Evolutionary conservation across 2,329 filamentous ascomycete genomes (phyloP), one percentile per base, ranked within the genome.

Genomic region (Penicillium psychrosexuale): DNA sequence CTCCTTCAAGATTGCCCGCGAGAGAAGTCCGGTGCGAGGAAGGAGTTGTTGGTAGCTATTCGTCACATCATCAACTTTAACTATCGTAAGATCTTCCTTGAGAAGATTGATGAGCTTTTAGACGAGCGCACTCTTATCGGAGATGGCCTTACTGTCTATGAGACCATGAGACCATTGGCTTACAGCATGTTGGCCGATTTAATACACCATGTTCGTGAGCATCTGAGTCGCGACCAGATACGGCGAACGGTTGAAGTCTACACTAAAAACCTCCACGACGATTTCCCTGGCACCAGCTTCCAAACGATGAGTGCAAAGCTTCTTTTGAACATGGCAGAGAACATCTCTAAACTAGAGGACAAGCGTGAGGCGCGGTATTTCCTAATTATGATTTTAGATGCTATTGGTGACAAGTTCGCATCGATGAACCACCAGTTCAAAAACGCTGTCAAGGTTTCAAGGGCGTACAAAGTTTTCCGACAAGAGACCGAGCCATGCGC

Each of bases 11-110:
- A 99, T 69, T 97, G 94, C 56, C 94, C 94, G 0, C 82, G 93
- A 47, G 94, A 97, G 75, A 96, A 96, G 69, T 97, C 93, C 0
- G 88, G 89, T 3, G 90, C 93, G 1, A 84, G 95, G 17, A 99
- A 99, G 71, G 94, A 99, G 73, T 80, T 99, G 19, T 78, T 99
- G 40, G 94, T 99, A 49, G 95, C 94, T 0, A 97, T 99, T 55
- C 84, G 95, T 22, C 95, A 99, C 69, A 97, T 99, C 65, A 97
- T 99, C 73, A 99, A 97, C 75, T 97, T 97, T 76, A 97, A 97
- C 69, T 97, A 97, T 66, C 82, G 94, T 53, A 93, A 91, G 69
- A 96, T 97, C 51, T 99, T 99, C 69, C 77, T 97, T 27, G 86
- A 86, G 36, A 96, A 96, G 73, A 97, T 99, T 62, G 91, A 97